Evolutionary conservation across 176 grass and related monocot species (phyloP), one percentile per base, ranked within the genome.

Genomic region (Hyparrhenia diplandra): DNA sequence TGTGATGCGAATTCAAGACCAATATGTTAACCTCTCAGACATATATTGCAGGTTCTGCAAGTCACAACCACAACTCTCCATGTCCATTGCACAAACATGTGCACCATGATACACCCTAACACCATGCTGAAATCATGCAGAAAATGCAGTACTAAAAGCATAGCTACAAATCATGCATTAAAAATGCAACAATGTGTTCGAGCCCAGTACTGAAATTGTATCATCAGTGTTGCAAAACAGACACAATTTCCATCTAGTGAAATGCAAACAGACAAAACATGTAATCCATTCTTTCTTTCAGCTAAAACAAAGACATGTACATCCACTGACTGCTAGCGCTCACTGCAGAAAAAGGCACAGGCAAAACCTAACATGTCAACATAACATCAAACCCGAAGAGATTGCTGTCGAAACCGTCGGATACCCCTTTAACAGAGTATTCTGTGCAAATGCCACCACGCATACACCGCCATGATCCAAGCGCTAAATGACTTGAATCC

Each of bases 391-490:
- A 37, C 35, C 4, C n/a, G 2, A 4, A 54, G 7, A 6, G 35
- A n/a, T 49, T 52, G 61, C 29, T n/a, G 28, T n/a, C n/a, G n/a
- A n/a, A 47, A 70, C 39, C 16, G 11, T 12, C 25, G 1, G 24
- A 61, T 25, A 28, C 24, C 4, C 1, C 24, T 29, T 62, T 14
- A 13, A 25, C 1, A 25, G 65, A 24, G 2, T 0, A 13, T 0
- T 59, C n/a, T 77, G 64, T 84, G n/a, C n/a, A n/a, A n/a, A 87
- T 84, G 81, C 70, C 73, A 81, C 76, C 77, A 73, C 45, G 76
- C 85, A 84, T 58, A 76, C n/a, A 59, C 61, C 18, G n/a, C 77
- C 88, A 61, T 7, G 49, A 64, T 14, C 52, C 52, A 89, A 71
- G 14, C 13, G 68, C n/a, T n/a, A n/a, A n/a, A n/a, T n/a, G n/a